Percentiles rank a stretch among this genome's conserved stretches.
These are phyloP conservation scores for Fraxinus excelsior DNA, from an alignment of 257 asterid species.

Conservation along the genomic window DNA sequence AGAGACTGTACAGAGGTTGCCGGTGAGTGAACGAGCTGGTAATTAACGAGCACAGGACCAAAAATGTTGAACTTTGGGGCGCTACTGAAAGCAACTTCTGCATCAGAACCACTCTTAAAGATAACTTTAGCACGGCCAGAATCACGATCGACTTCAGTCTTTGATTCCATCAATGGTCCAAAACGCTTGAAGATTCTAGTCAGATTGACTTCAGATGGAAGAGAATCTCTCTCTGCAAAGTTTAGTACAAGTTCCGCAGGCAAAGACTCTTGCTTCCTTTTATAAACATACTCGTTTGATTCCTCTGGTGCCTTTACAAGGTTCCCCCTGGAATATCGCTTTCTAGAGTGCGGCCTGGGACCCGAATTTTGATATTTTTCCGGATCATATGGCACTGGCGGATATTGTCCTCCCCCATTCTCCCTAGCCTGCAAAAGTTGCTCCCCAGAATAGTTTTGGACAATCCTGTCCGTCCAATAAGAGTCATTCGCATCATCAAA, in stretches of 20 bases:
- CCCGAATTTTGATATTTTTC: conserved; percentile 45
- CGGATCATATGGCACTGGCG: conserved; percentile 29
- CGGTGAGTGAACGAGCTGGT: conserved; percentile 78
- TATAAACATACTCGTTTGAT: conserved; percentile 44
- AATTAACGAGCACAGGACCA: conserved; percentile 71
- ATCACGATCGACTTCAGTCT: conserved; percentile 76
- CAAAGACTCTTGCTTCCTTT: conserved; percentile 55
- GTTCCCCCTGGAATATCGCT: conserved; percentile 53
- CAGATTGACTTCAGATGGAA: conserved; percentile 75
- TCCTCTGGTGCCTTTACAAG: conserved; percentile 37
- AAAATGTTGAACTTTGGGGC: conserved; percentile 70
- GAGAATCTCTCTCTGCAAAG: conserved; percentile 57
- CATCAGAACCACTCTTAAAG: conserved; percentile 90
- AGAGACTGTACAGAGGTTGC: conserved; percentile 52
- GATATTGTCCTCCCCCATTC: conserved; percentile 40
- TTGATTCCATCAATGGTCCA: conserved; percentile 86
- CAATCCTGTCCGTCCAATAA: conserved; percentile 85
- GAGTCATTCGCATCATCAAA: conserved; percentile 90
- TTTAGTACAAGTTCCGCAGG: conserved; percentile 88
- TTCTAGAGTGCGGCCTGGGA: conserved; percentile 58
- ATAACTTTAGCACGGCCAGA: conserved; percentile 80
- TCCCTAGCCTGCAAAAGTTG: conserved; percentile 55
- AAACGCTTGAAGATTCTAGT: conserved; percentile 89
- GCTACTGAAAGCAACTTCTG: conserved; percentile 86
- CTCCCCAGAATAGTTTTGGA: conserved; percentile 70